Percentiles rank a stretch among this genome's conserved stretches.
phyloP scores from a whole-genome alignment of 129 eudicot species.

The Tagetes erecta region DNA sequence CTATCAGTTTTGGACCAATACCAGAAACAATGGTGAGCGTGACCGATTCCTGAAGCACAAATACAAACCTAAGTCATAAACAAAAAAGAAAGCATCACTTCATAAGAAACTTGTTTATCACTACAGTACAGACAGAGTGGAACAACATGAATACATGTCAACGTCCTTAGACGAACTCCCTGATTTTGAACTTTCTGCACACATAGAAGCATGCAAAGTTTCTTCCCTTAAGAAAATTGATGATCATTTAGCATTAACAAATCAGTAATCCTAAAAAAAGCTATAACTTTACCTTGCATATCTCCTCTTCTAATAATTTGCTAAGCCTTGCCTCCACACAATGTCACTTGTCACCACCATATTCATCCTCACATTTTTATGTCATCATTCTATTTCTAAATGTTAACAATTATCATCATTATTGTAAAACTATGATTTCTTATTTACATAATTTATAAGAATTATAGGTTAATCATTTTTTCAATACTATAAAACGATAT shows the following conservation, averaged over 20 bases:
- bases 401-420: too few species aligned
- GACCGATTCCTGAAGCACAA: constrained; percentile 71
- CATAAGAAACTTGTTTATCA: constrained; percentile 4
- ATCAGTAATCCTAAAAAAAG: not conserved
- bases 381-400: too few species aligned
- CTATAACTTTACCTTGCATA: constrained; percentile 67
- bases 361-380: too few species aligned
- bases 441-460: too few species aligned
- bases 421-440: too few species aligned
- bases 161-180: constrained; percentile 62
- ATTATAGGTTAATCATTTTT: too few species aligned
- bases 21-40: constrained; percentile 56
- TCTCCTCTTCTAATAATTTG: too few species aligned
- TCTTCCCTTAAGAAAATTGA: not conserved
- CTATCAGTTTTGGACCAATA: constrained; percentile 51
- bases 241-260: not conserved
- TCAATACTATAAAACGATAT: too few species aligned
- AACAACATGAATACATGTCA: constrained; percentile 67
- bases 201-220: constrained; percentile 23
- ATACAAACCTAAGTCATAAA: constrained; percentile 61
- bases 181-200: constrained; percentile 76
- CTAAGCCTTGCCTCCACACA: too few species aligned
- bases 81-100: constrained; percentile 9
- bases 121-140: not conserved
- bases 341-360: too few species aligned